A percentile compares a stretch with the other conserved stretches of the same genome.
Evolutionary conservation across 2,329 filamentous ascomycete genomes (phyloP).

Genomic region (Coniochaeta hoffmannii): DNA sequence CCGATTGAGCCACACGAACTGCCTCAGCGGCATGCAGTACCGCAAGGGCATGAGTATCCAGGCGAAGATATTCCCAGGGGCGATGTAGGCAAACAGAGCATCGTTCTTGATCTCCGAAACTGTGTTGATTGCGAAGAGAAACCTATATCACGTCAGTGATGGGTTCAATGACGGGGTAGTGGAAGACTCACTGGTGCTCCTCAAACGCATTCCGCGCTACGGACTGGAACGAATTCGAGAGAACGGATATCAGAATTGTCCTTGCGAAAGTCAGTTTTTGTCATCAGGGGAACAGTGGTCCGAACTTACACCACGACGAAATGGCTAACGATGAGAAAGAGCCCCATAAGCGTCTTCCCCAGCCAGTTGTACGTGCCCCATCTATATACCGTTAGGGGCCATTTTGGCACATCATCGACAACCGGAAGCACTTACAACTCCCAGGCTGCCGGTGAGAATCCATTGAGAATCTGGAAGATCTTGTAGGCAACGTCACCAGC

Average conservation of each 20-base stretch:
- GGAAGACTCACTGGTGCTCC: conserved; percentile 63
- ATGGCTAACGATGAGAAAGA: conserved; percentile 91
- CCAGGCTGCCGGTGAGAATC: conserved; percentile 93
- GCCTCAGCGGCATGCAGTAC: conserved; percentile 69
- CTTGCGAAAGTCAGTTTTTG: conserved; percentile 15
- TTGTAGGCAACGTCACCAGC: conserved; percentile 75
- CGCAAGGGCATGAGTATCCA: conserved; percentile 82
- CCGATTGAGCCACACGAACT: conserved; percentile 82
- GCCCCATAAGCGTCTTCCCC: conserved; percentile 65
- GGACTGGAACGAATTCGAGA: conserved; percentile 93
- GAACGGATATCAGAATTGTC: conserved; percentile 90
- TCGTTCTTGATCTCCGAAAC: conserved; percentile 99
- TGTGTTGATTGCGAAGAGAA: conserved; percentile 91
- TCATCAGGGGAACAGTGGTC: conserved; percentile 4
- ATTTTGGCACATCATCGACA: not conserved
- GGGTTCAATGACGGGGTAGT: not conserved
- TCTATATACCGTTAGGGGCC: conserved; percentile 20
- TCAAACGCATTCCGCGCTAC: conserved; percentile 90
- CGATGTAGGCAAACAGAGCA: conserved; percentile 86
- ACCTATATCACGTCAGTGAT: conserved; percentile 31
- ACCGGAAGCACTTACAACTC: conserved; percentile 56
- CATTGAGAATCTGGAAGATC: conserved; percentile 91
- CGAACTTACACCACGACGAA: conserved; percentile 70
- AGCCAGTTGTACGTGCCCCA: conserved; percentile 71
- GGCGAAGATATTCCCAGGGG: conserved; percentile 83